Conservation (phyloP, 2,329 filamentous ascomycete genomes). For the Diaporthe vaccinii region DNA sequence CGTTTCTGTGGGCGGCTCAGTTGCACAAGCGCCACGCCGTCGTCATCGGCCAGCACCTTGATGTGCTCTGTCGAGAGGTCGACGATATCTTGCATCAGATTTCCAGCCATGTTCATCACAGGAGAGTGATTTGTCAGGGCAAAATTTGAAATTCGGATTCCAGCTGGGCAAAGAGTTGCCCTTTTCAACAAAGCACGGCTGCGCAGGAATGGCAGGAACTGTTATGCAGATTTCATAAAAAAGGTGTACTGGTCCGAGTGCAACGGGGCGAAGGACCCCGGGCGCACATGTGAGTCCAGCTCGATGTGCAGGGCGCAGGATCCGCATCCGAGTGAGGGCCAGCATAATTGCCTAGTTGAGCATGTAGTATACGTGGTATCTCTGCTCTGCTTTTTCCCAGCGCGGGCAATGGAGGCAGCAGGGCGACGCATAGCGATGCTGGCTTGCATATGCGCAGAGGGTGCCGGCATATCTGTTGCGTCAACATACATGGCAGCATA, state of each 20-base stretch:
- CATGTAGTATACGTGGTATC: conserved; percentile 7
- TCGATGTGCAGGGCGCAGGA: neutral
- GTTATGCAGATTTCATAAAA: conserved; percentile 10
- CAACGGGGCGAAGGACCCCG: neutral
- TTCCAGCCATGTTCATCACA: neutral
- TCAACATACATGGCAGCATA: conserved; percentile 5
- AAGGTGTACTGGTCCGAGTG: conserved; percentile 22
- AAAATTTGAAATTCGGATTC: conserved; percentile 7
- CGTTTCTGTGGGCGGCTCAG: conserved; percentile 69
- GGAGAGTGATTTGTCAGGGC: conserved; percentile 15
- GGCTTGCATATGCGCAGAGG: conserved; percentile 15
- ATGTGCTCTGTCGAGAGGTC: conserved; percentile 22
- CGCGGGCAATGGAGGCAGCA: neutral
- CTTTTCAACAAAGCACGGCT: conserved; percentile 28
- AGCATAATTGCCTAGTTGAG: neutral
- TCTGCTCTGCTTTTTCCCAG: neutral
- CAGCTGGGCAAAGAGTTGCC: conserved; percentile 6
- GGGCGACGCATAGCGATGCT: neutral
- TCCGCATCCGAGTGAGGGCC: neutral
- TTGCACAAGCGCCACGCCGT: conserved; percentile 61
- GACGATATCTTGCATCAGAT: conserved; percentile 25
- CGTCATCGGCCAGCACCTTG: conserved; percentile 41
- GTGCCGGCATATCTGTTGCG: conserved; percentile 18
- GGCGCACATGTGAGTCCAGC: neutral
- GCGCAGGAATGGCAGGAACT: neutral